Evolutionary conservation across 2,329 filamentous ascomycete genomes (phyloP), one percentile per base, ranked within the genome.

Genomic region (Colletotrichum sp.): DNA sequence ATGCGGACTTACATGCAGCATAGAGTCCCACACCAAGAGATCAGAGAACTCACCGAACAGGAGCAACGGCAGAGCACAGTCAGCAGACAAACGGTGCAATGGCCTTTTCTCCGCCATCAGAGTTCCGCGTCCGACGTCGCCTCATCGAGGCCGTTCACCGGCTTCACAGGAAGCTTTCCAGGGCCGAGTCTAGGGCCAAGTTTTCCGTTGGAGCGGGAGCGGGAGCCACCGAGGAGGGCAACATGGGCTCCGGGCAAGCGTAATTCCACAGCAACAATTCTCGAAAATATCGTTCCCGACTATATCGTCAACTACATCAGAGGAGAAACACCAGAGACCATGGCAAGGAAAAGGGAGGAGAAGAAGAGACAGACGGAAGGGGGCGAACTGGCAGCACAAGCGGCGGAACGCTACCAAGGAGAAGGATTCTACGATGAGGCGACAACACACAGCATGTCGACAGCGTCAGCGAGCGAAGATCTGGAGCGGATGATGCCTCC

Each of bases 291-390:
- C 36, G 85, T 91, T 18, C 89, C 89, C 10, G 89, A 91, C 81
- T 91, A 91, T 77, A 87, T 91, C 55, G 84, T 89, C 76, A 88
- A 90, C 80, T 91, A 88, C 79, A 84, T 91, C 76, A 86, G 89
- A 55, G 89, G 89, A 61, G 89, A 91, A 81, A 91, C 89, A 3
- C 89, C 89, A 16, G 89, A 90, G 80, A 87, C 85, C 34, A 79
- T 91, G 24, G 89, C 89, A 8, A 82, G 83, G 71, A 86, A 87
- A 78, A 85, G 86, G 75, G 83, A 84, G 73, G 83, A 82, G 77
- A 80, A 78, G 36, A 77, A 79, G n/a, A 55, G 66, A 75, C 80
- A 83, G 80, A 65, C 79, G 75, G n/a, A 80, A 76, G 68, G 68
- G 12, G 80, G 84, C 71, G 81, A 83, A 7, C 75, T 86, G 61